These are phyloP conservation scores for Kokia cookei DNA, from an alignment of 441 rosid species.

Conservation along the genomic window DNA sequence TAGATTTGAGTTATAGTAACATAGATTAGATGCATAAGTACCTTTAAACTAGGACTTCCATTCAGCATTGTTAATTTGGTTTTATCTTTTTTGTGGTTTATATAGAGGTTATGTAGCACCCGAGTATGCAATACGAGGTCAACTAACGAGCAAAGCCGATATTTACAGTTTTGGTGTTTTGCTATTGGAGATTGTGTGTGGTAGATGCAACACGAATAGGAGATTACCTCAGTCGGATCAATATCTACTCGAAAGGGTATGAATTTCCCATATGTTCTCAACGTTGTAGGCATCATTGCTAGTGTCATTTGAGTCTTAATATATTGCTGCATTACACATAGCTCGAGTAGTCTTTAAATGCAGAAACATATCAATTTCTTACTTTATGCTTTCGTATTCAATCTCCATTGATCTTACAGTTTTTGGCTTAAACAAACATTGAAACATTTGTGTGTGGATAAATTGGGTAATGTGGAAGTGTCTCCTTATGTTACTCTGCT, in stretches of 20 bases:
- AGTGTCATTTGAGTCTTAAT: background rate
- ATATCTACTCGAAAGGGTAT: slow-evolving; percentile 64
- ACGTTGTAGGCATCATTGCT: background rate
- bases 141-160: slow-evolving; percentile 62
- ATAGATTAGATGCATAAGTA: background rate
- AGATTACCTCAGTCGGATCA: slow-evolving; percentile 35
- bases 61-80: background rate
- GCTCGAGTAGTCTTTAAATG: background rate
- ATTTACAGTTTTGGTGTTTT: slow-evolving; percentile 67
- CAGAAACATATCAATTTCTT: background rate
- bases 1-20: background rate
- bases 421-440: background rate
- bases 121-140: slow-evolving; percentile 65
- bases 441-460: background rate
- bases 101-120: slow-evolving; percentile 69
- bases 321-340: background rate
- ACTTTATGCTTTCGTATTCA: background rate
- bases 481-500: background rate
- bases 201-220: slow-evolving; percentile 53
- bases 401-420: background rate
- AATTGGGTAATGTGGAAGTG: background rate
- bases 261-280: background rate
- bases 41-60: background rate
- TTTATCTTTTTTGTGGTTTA: background rate
- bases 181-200: slow-evolving; percentile 55